A percentile compares a stretch with the other conserved stretches of the same genome.
Conservation (phyloP, 495 filamentous ascomycete genomes). For the Penicillium desertorum region DNA sequence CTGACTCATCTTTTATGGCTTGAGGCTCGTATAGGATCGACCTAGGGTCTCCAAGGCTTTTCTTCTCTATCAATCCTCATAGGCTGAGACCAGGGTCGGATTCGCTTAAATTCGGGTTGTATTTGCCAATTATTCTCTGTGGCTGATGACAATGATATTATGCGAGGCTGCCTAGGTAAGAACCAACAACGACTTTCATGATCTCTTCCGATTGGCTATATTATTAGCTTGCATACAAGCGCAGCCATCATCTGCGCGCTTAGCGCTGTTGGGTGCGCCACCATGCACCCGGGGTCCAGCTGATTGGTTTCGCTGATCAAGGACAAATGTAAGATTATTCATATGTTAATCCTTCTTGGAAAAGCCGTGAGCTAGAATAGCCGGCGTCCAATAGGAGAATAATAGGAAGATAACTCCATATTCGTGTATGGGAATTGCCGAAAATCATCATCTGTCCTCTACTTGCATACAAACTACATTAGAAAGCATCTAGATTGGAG, state of each 20-base stretch:
- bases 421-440: not conserved
- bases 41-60: not conserved
- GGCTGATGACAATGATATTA: not conserved
- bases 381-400: not conserved
- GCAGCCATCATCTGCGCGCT: not conserved
- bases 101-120: not conserved
- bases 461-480: not conserved
- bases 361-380: not conserved
- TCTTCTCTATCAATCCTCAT: not conserved
- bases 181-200: not conserved
- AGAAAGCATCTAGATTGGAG: not conserved
- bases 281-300: not conserved
- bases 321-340: not conserved
- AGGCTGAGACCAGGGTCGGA: not conserved
- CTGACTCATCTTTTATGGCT: not conserved
- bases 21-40: not conserved
- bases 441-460: not conserved
- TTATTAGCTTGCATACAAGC: not conserved
- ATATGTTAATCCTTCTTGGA: not conserved
- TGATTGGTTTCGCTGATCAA: not conserved
- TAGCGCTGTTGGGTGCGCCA: slow-evolving; percentile 2
- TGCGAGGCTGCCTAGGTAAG: not conserved
- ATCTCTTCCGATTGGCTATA: not conserved
- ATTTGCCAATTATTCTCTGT: not conserved
- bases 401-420: not conserved